These are phyloP conservation scores for Solanum hybrid DNA, from an alignment of 305 asterid genomes.

Conservation along the genomic window DNA sequence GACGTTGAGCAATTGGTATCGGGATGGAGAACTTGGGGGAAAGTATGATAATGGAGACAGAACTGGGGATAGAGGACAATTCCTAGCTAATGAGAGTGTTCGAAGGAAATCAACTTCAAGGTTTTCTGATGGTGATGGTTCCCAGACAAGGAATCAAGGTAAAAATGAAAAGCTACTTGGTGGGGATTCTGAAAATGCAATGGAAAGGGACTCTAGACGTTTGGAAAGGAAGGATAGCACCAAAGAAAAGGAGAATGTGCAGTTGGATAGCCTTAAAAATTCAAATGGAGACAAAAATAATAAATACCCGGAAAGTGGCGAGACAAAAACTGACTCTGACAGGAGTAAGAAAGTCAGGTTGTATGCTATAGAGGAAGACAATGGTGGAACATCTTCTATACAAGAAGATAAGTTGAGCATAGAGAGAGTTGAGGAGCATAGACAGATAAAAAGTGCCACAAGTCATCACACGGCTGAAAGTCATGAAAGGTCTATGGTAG, in stretches of 20 bases:
- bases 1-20: slow-evolving; percentile 77
- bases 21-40: slow-evolving; percentile 71
- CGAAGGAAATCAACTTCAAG: slow-evolving; percentile 40
- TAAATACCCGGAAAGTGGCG: not conserved
- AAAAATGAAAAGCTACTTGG: slow-evolving; percentile 41
- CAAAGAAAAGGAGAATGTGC: slow-evolving; percentile 41
- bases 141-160: slow-evolving; percentile 13
- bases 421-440: slow-evolving; percentile 50
- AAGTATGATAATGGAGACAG: slow-evolving; percentile 46
- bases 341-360: not conserved
- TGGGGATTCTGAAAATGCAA: slow-evolving; percentile 13
- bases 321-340: not conserved
- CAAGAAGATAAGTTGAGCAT: slow-evolving; percentile 3
- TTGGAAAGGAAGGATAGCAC: slow-evolving; percentile 46
- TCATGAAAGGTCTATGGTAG: slow-evolving; percentile 37
- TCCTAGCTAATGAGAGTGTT: slow-evolving; percentile 46
- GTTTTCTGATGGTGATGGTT: slow-evolving; percentile 32
- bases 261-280: slow-evolving; percentile 4
- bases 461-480: slow-evolving; percentile 33
- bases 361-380: slow-evolving; percentile 1
- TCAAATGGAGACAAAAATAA: slow-evolving; percentile 1
- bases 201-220: slow-evolving; percentile 34
- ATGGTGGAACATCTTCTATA: not conserved
- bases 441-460: slow-evolving; percentile 31
- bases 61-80: slow-evolving; percentile 37